phyloP scores from a whole-genome alignment of 805 yeast genomes.

The Saccharomycopsis microspora region DNA sequence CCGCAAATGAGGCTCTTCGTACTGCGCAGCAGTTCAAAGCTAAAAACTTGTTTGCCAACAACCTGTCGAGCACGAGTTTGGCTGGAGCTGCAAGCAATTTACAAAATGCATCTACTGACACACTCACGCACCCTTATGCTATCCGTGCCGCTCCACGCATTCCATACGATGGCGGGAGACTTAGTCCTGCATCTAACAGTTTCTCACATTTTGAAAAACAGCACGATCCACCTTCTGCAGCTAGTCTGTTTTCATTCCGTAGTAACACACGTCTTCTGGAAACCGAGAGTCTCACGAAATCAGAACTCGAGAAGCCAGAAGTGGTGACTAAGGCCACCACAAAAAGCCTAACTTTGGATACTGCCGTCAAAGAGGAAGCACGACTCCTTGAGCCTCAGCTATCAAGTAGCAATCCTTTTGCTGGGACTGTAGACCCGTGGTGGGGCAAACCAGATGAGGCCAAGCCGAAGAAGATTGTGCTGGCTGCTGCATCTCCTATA shows the following conservation, averaged over 20 bases:
- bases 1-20: slow-evolving; percentile 14
- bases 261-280: background rate
- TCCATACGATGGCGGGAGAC: background rate
- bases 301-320: background rate
- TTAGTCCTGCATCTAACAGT: background rate
- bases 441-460: too few species aligned
- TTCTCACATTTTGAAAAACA: background rate
- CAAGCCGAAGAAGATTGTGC: too few species aligned
- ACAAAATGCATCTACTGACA: background rate
- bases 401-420: too few species aligned
- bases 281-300: background rate
- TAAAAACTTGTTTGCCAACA: slow-evolving; percentile 9
- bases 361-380: too few species aligned
- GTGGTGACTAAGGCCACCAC: too few species aligned
- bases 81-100: too few species aligned
- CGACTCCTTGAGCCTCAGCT: too few species aligned
- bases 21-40: slow-evolving; percentile 13
- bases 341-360: too few species aligned
- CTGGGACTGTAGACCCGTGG: too few species aligned
- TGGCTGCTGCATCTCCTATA: slow-evolving; percentile 3
- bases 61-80: background rate
- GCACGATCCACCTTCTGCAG: background rate
- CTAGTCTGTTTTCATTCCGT: background rate
- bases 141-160: background rate
- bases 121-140: background rate